Evolutionary conservation across 805 yeast species (phyloP).

Genomic region (Candida loeiensis): DNA sequence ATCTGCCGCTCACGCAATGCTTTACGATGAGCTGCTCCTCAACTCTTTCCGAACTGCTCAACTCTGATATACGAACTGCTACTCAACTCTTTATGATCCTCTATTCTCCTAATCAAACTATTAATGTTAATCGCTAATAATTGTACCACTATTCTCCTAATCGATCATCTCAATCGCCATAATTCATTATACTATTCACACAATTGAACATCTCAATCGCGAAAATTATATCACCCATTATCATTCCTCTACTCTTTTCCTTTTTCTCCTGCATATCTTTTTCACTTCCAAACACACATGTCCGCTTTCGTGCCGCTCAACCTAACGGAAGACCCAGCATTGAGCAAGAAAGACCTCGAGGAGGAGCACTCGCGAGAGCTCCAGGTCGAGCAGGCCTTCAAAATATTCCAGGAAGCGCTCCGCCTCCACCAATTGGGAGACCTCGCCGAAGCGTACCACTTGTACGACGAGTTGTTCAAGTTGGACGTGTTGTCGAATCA

Average conservation of each 20-base stretch:
- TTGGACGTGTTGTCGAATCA: constrained; percentile 59
- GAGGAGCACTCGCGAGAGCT: constrained; percentile 91
- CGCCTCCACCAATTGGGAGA: constrained; percentile 50
- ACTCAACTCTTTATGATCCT: too few relatives aligned
- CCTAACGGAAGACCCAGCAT: constrained; percentile 64
- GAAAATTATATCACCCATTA: too few relatives aligned
- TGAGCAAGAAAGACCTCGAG: constrained; percentile 52
- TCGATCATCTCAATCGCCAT: too few relatives aligned
- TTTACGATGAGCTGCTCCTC: too few relatives aligned
- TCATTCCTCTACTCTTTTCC: background rate
- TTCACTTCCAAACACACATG: constrained; percentile 22
- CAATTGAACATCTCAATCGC: too few relatives aligned
- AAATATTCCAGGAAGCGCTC: constrained; percentile 69
- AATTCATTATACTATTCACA: too few relatives aligned
- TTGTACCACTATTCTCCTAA: too few relatives aligned
- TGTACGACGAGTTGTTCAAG: constrained; percentile 61
- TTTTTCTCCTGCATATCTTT: background rate
- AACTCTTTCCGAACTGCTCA: too few relatives aligned
- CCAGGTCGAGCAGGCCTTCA: constrained; percentile 83
- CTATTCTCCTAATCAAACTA: too few relatives aligned
- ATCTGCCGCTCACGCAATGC: too few relatives aligned
- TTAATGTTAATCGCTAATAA: too few relatives aligned
- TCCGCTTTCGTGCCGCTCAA: constrained; percentile 80
- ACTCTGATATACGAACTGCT: too few relatives aligned
- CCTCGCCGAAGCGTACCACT: constrained; percentile 46